Evolutionary conservation across 768 basidiomycete genomes (phyloP).

Genomic region (Suillus occidentalis): DNA sequence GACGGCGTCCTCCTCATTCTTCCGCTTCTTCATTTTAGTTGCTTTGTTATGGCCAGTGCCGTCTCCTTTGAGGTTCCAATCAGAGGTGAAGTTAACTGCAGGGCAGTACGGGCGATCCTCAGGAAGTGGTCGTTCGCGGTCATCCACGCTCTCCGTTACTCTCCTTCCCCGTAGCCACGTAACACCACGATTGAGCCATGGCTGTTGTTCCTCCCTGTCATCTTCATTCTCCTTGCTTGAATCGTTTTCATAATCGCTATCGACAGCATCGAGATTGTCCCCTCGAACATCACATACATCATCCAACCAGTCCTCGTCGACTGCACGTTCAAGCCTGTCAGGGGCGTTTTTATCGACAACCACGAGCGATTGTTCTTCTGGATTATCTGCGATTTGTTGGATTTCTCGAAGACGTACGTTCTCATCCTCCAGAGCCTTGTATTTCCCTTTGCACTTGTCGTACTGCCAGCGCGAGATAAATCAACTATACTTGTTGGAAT

Average conservation of each 20-base stretch:
- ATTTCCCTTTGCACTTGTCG: slow-evolving; percentile 27
- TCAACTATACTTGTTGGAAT: neutral
- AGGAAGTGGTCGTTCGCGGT: slow-evolving; percentile 8
- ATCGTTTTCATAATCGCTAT: slow-evolving; percentile 14
- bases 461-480: slow-evolving; percentile 13
- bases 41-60: slow-evolving; percentile 5
- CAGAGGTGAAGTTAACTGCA: neutral
- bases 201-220: slow-evolving; percentile 12
- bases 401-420: slow-evolving; percentile 8
- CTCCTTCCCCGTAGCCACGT: slow-evolving; percentile 8
- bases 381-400: slow-evolving; percentile 1
- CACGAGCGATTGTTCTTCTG: slow-evolving; percentile 30
- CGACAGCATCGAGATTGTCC: slow-evolving; percentile 20
- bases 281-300: slow-evolving; percentile 29
- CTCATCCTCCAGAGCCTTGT: slow-evolving; percentile 21
- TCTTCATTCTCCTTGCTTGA: slow-evolving; percentile 20
- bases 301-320: slow-evolving; percentile 27
- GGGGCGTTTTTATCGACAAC: slow-evolving; percentile 29
- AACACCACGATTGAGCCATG: slow-evolving; percentile 10
- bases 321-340: slow-evolving; percentile 17
- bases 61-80: neutral
- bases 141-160: slow-evolving; percentile 5
- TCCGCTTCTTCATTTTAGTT: slow-evolving; percentile 12
- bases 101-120: neutral
- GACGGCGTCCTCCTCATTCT: slow-evolving; percentile 8